Evolutionary conservation across 768 basidiomycete species (phyloP).

Genomic region (Chalciporus chontae): DNA sequence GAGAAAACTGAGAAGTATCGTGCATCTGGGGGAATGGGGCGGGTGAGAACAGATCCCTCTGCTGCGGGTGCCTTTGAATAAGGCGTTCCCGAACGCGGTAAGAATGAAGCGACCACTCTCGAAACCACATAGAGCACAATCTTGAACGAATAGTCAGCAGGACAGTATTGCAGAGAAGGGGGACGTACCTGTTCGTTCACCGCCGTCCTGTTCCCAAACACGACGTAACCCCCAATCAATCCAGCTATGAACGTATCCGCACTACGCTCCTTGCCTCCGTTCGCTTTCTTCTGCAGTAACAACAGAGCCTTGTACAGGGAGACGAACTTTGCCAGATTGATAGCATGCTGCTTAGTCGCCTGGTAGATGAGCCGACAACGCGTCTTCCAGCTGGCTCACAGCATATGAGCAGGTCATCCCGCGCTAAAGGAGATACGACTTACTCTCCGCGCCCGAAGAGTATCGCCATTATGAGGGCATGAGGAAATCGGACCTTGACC

Average conservation of each 20-base stretch:
- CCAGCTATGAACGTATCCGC: constrained; percentile 92
- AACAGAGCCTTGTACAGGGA: constrained; percentile 87
- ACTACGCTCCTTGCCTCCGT: constrained; percentile 77
- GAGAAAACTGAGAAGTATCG: constrained; percentile 84
- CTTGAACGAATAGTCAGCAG: constrained; percentile 37
- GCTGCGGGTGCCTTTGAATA: constrained; percentile 46
- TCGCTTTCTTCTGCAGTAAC: constrained; percentile 75
- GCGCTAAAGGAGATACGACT: constrained; percentile 32
- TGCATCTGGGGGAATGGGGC: constrained; percentile 81
- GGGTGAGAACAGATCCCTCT: constrained; percentile 41
- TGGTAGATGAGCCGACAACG: constrained; percentile 67
- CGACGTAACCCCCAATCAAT: constrained; percentile 84
- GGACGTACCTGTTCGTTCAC: constrained; percentile 84
- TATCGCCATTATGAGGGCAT: constrained; percentile 95
- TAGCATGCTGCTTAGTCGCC: constrained; percentile 86
- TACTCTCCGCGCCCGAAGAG: constrained; percentile 91
- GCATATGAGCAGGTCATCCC: constrained; percentile 7
- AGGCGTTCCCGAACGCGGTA: constrained; percentile 69
- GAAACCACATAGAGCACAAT: constrained; percentile 97
- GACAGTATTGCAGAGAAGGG: constrained; percentile 4
- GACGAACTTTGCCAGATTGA: constrained; percentile 93
- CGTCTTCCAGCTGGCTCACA: constrained; percentile 58
- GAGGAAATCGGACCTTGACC: constrained; percentile 89
- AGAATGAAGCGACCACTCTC: constrained; percentile 85
- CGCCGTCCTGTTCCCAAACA: constrained; percentile 82